A percentile compares a stretch with the other conserved stretches of the same genome.
Conservation (phyloP, 2,329 filamentous ascomycete species). For the Xylariaceae sp. region DNA sequence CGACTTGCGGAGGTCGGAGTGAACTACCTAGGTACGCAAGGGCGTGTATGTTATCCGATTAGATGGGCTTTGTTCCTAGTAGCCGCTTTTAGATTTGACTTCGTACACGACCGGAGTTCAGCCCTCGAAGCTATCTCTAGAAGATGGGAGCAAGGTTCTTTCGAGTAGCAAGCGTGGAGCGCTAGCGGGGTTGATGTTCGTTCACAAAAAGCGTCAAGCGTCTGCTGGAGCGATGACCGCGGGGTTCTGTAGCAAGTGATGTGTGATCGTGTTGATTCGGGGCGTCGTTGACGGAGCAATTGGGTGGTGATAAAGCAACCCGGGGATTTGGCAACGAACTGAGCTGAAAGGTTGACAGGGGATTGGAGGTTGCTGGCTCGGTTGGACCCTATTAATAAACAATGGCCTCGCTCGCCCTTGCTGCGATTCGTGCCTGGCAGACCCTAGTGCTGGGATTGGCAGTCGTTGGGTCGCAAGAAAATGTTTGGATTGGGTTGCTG, state of each 20-base stretch:
- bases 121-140: conserved; percentile 1
- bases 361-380: conserved; percentile 4
- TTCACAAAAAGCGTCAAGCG: too few species aligned
- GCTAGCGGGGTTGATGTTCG: too few species aligned
- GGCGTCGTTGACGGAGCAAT: not conserved
- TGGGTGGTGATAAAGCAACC: not conserved
- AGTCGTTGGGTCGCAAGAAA: conserved; percentile 29
- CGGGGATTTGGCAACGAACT: conserved; percentile 5
- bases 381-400: conserved; percentile 3
- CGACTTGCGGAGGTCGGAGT: conserved; percentile 43
- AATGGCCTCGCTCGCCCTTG: conserved; percentile 2
- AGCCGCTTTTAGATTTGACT: conserved; percentile 3
- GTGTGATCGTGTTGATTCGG: not conserved
- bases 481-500: conserved; percentile 28
- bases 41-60: not conserved
- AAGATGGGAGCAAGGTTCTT: not conserved
- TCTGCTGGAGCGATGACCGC: not conserved
- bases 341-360: conserved; percentile 13
- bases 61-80: conserved; percentile 3
- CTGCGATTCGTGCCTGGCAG: conserved; percentile 12
- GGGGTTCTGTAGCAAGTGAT: not conserved
- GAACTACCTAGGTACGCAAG: conserved; percentile 37
- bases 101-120: not conserved
- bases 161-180: too few species aligned
- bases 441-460: conserved; percentile 18